Evolutionary conservation across 2,329 filamentous ascomycete genomes (phyloP), one percentile per base, ranked within the genome.

Genomic region (Exophiala sp.): DNA sequence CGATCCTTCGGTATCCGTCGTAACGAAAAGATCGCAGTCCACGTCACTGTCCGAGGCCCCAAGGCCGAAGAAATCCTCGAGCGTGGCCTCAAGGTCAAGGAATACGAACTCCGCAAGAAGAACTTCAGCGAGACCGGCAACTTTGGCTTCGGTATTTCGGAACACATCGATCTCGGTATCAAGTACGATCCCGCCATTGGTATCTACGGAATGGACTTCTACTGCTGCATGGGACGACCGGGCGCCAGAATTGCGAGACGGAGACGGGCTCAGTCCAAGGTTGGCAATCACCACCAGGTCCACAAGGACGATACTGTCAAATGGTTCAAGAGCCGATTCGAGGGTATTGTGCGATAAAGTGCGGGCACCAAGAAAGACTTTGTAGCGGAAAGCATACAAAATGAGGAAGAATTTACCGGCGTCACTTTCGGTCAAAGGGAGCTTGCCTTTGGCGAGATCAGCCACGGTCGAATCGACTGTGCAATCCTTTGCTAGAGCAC

Each of bases 121-220:
- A 99, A 99, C 89, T 99, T 99, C 88, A 92, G 87, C 75, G 90
- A 96, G 86, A 97, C 92, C 66, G 94, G 94, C 76, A 96, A 96
- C 88, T 99, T 99, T 77, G 94, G 94, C 69, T 99, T 99, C 85
- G 94, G 94, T 83, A 99, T 99, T 84, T 91, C 84, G 82, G 94
- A 99, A 83, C 94, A 99, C 88, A 99, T 99, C 80, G 94, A 99
- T 85, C 85, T 99, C 72, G 94, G 94, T 73, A 99, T 99, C 89
- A 99, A 99, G 87, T 96, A 96, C 83, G 91, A 96, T 82, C 91
- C 91, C 65, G 88, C 84, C 64, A 96, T 96, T 69, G 91, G 91
- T 86, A 96, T 96, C 78, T 96, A 96, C 84, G 91, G 94, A 77
- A 99, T 99, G 94, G 94, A 99, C 82, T 99, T 99, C 82, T 99